A percentile compares a stretch with the other conserved stretches of the same genome.
Evolutionary conservation across 2,329 filamentous ascomycete genomes (phyloP).

Genomic region (Colletotrichum navitas): DNA sequence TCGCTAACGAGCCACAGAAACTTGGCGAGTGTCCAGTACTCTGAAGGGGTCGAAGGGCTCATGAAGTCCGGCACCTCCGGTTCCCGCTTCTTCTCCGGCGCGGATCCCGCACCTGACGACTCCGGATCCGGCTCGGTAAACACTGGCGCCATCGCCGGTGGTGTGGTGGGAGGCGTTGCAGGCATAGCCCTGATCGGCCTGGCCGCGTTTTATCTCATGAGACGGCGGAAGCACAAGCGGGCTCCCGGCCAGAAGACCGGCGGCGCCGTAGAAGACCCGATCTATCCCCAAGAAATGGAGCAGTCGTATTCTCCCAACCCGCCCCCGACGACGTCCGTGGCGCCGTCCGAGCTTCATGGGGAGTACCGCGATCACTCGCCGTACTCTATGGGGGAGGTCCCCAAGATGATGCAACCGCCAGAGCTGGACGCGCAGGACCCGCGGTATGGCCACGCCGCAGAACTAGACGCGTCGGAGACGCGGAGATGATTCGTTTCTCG

Average conservation of each 20-base stretch:
- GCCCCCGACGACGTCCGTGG: constrained; percentile 21
- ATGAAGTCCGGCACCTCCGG: constrained; percentile 35
- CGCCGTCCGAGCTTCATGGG: constrained; percentile 27
- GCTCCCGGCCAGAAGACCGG: constrained; percentile 28
- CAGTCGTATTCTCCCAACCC: constrained; percentile 22
- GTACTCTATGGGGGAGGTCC: constrained; percentile 5
- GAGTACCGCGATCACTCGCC: constrained; percentile 19
- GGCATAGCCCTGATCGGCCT: constrained; percentile 56
- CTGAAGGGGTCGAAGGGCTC: constrained; percentile 20
- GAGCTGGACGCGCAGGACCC: constrained; percentile 31
- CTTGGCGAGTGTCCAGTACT: constrained; percentile 29
- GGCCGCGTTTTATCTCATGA: constrained; percentile 57
- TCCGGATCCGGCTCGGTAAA: constrained; percentile 43
- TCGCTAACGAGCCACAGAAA: constrained; percentile 20
- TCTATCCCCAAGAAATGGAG: constrained; percentile 12
- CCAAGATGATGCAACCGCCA: constrained; percentile 30
- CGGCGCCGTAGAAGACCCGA: constrained; percentile 37
- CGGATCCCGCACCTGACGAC: constrained; percentile 14
- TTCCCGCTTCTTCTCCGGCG: constrained; percentile 47
- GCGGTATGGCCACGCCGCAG: constrained; percentile 22
- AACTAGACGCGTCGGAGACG: constrained; percentile 36
- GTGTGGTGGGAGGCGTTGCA: constrained; percentile 60
- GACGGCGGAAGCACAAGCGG: constrained; percentile 52
- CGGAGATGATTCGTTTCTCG: constrained; percentile 7
- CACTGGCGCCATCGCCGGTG: constrained; percentile 61